Evolutionary conservation across 352 stramenopile species (phyloP).

Genomic region (Phytophthora multivora): DNA sequence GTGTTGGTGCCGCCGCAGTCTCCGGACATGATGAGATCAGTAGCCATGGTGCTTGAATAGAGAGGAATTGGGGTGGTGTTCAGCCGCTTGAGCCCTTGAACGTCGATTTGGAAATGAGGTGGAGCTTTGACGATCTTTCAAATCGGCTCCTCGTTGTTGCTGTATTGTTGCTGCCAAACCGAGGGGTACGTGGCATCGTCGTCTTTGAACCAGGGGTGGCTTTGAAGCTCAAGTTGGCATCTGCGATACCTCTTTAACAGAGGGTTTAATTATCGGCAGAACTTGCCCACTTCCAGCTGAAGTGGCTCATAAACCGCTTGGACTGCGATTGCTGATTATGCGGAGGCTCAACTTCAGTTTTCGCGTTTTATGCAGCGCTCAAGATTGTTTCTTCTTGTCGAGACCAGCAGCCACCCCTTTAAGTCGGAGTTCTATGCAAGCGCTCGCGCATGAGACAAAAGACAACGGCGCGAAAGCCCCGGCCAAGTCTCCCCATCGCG

Average conservation of each 20-base stretch:
- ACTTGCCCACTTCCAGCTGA: too few species aligned
- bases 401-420: constrained; percentile 8
- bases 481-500: neutral
- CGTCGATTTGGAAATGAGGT: neutral
- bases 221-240: constrained; percentile 26
- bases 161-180: constrained; percentile 2
- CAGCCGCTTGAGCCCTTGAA: constrained; percentile 13
- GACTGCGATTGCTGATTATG: constrained; percentile 17
- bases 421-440: neutral
- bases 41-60: constrained; percentile 20
- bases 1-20: constrained; percentile 98
- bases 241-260: constrained; percentile 13
- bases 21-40: constrained; percentile 74
- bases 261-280: neutral
- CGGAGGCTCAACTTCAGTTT: constrained; percentile 31
- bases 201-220: constrained; percentile 20
- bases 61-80: neutral
- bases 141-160: constrained; percentile 13
- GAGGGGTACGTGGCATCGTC: constrained; percentile 8
- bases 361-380: constrained; percentile 22
- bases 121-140: constrained; percentile 15
- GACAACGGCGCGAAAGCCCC: neutral
- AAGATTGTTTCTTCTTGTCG: constrained; percentile 16
- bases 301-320: neutral
- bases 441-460: constrained; percentile 6